Conservation (phyloP, 75 land plant species). For the Cupressus sempervirens region DNA sequence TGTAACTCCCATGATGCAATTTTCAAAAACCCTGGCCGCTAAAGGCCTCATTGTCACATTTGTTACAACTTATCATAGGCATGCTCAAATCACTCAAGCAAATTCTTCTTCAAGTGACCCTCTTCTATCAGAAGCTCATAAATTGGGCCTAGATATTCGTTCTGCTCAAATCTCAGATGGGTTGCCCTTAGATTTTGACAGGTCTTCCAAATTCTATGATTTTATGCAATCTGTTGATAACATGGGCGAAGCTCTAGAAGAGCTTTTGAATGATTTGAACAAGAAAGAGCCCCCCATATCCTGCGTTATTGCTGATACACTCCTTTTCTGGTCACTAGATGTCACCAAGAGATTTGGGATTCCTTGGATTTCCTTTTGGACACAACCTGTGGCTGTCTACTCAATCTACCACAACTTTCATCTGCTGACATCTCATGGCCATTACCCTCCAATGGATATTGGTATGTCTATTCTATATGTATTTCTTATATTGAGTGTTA, state of each 20-base stretch:
- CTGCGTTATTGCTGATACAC: conserved; percentile 39
- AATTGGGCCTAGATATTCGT: background rate
- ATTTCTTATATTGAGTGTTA: too few species aligned
- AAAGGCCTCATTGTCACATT: conserved; percentile 15
- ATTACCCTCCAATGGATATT: background rate
- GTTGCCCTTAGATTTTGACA: background rate
- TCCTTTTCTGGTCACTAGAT: conserved; percentile 33
- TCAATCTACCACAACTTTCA: conserved; percentile 17
- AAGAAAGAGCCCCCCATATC: conserved; percentile 15
- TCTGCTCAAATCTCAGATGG: conserved; percentile 1
- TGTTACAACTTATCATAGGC: conserved; percentile 2
- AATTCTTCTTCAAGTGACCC: background rate
- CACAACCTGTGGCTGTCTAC: conserved; percentile 30
- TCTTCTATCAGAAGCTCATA: background rate
- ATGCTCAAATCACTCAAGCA: background rate
- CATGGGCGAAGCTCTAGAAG: background rate
- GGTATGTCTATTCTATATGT: background rate
- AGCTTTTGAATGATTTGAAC: background rate
- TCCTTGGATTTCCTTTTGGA: conserved; percentile 29
- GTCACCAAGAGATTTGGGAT: conserved; percentile 28
- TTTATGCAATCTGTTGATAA: background rate
- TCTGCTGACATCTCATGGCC: background rate
- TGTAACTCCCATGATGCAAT: conserved; percentile 16
- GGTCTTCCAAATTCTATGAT: background rate
- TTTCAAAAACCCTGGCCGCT: background rate